Evolutionary conservation across 371 early-diverging fungal genomes (phyloP), one percentile per base, ranked within the genome.

Genomic region (Haplosporangium sp.): DNA sequence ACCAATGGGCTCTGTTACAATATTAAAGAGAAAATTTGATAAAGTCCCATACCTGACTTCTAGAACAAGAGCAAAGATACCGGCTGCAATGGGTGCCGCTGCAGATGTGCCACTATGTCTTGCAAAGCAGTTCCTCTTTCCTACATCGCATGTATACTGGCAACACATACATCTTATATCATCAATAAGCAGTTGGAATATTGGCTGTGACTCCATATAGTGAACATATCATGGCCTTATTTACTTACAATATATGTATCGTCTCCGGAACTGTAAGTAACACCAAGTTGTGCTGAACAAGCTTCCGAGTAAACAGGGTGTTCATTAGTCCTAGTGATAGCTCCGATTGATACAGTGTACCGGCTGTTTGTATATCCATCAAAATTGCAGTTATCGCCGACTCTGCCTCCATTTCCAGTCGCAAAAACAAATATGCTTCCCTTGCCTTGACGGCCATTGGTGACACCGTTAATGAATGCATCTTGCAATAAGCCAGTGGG

Each of bases 81-180:
- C 99, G 0, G 96, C 95, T 7, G 93, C 97, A 70, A 97, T 84
- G 11, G 99, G 99, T 0, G 98, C 98, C 1, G 99, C 98, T 2
- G 99, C 99, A 3, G 97, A 97, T 0, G 99, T 99, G 20, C 99
- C 99, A 40, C 97, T 96, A 78, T 98, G 98, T 13, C 76, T 68
- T 59, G 86, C 82, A 13, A 93, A 92, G 84, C 97, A 98, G 50
- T 84, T 71, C 38, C 87, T 86, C 52, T 87, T 71, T 6, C 95
- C 95, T 5, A 88, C 84, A 74, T 96, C 94, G 19, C 98, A 94
- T 3, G 99, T 98, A 66, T 90, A 93, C 94, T 94, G 27, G 77
- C 47, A 63, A 27, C 55, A n/a, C n/a, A 6, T 11, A 57, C 38
- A 37, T 7, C 20, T 15, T 6, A 34, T 13, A 37, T 7, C 0